Conservation (phyloP, 2,329 filamentous ascomycete species). For the Fusarium armeniacum region DNA sequence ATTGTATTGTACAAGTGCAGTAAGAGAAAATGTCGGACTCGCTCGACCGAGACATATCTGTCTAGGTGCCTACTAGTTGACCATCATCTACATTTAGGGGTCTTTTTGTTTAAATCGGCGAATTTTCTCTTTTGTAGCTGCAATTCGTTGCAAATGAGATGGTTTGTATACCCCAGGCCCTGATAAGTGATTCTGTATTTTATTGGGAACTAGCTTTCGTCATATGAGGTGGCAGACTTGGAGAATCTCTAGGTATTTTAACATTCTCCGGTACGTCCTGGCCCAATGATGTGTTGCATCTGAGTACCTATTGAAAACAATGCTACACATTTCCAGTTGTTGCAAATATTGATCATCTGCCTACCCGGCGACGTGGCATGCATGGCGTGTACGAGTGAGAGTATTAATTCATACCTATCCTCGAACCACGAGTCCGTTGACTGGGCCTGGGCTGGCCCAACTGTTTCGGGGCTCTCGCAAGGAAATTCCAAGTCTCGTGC, state of each 20-base stretch:
- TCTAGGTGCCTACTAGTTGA: background rate
- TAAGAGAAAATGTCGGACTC: background rate
- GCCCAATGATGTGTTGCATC: constrained; percentile 5
- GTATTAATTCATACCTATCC: background rate
- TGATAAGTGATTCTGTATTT: background rate
- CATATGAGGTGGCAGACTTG: background rate
- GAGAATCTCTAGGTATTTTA: background rate
- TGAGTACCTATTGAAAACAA: background rate
- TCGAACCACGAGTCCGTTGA: background rate
- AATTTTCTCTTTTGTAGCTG: background rate
- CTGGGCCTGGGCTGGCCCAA: background rate
- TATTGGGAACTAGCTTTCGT: constrained; percentile 1
- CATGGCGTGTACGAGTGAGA: background rate
- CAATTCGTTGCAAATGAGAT: background rate
- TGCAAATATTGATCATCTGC: background rate
- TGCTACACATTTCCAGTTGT: background rate
- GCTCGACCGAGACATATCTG: background rate
- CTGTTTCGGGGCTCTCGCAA: background rate
- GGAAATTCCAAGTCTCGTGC: constrained; percentile 15
- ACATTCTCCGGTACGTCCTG: background rate
- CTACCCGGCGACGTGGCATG: background rate
- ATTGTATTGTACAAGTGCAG: constrained; percentile 1
- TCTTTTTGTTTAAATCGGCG: background rate
- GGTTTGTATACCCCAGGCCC: background rate
- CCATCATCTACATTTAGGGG: background rate